Percentiles rank a stretch among this genome's conserved stretches.
phyloP scores from a whole-genome alignment of 768 basidiomycete species.

The Pluteus cervinus region DNA sequence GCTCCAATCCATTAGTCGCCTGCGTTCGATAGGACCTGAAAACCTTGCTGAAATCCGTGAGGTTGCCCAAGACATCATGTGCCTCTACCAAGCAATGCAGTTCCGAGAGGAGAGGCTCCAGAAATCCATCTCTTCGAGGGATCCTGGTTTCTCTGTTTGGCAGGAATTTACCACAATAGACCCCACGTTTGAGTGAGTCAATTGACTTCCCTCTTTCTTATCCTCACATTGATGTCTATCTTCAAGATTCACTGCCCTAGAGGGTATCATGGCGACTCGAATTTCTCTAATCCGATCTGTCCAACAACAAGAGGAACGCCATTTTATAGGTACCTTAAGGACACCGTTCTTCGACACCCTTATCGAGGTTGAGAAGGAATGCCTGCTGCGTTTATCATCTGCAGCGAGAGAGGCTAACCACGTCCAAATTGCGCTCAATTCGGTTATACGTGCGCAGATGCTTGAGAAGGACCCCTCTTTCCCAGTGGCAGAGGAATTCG shows the following conservation, averaged over 20 bases:
- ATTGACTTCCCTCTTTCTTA: not conserved
- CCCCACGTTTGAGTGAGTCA: slow-evolving; percentile 60
- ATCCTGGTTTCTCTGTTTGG: slow-evolving; percentile 24
- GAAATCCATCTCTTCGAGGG: slow-evolving; percentile 24
- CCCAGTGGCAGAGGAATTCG: slow-evolving; percentile 72
- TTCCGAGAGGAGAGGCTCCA: too few species aligned
- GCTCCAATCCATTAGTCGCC: slow-evolving; percentile 52
- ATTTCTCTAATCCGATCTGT: slow-evolving; percentile 74
- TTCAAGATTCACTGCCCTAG: slow-evolving; percentile 65
- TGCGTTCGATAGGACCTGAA: slow-evolving; percentile 68
- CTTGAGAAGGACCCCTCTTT: slow-evolving; percentile 41
- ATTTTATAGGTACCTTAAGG: slow-evolving; percentile 67
- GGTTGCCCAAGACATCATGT: slow-evolving; percentile 69
- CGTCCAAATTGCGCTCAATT: slow-evolving; percentile 80
- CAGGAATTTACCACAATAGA: slow-evolving; percentile 41
- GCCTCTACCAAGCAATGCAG: slow-evolving; percentile 65
- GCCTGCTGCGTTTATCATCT: slow-evolving; percentile 64
- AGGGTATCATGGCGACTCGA: slow-evolving; percentile 76
- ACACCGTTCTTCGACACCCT: slow-evolving; percentile 48
- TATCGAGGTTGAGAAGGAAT: slow-evolving; percentile 56
- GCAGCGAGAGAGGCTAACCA: slow-evolving; percentile 66
- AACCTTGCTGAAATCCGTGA: slow-evolving; percentile 72
- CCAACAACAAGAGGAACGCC: slow-evolving; percentile 62
- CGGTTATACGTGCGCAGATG: slow-evolving; percentile 68
- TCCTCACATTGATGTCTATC: slow-evolving; percentile 5